A percentile compares a stretch with the other conserved stretches of the same genome.
Conservation (phyloP, 805 yeast genomes). For the Zygoascus flipseniorum region DNA sequence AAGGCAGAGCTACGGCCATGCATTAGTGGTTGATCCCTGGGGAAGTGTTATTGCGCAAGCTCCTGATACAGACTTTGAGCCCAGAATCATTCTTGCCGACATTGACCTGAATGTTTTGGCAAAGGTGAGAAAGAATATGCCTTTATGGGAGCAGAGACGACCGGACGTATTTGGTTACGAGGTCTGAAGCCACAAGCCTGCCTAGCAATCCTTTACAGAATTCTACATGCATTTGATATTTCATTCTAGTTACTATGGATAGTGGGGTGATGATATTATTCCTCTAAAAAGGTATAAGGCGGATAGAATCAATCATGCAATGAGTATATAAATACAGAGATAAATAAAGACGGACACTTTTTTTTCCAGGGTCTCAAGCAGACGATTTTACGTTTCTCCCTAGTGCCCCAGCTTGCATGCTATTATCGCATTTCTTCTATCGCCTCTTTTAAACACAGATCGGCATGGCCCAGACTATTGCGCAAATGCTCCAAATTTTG, state of each 20-base stretch:
- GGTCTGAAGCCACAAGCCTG: not conserved
- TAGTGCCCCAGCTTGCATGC: too few species aligned
- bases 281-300: too few species aligned
- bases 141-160: conserved; percentile 66
- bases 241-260: too few species aligned
- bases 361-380: too few species aligned
- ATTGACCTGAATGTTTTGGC: conserved; percentile 45
- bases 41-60: conserved; percentile 64
- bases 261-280: too few species aligned
- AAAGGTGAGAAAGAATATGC: conserved; percentile 59
- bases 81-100: conserved; percentile 54
- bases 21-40: conserved; percentile 87
- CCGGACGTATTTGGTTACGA: conserved; percentile 44
- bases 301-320: too few species aligned
- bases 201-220: not conserved
- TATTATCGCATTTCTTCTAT: not conserved
- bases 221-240: too few species aligned
- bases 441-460: not conserved
- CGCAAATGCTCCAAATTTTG: conserved; percentile 2
- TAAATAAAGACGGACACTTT: too few species aligned
- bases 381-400: too few species aligned
- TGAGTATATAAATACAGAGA: too few species aligned
- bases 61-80: conserved; percentile 36
- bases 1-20: conserved; percentile 78
- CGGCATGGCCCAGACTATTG: not conserved